phyloP scores from a whole-genome alignment of 1,284 basidiomycete species.

The Trichosporon sp. region DNA sequence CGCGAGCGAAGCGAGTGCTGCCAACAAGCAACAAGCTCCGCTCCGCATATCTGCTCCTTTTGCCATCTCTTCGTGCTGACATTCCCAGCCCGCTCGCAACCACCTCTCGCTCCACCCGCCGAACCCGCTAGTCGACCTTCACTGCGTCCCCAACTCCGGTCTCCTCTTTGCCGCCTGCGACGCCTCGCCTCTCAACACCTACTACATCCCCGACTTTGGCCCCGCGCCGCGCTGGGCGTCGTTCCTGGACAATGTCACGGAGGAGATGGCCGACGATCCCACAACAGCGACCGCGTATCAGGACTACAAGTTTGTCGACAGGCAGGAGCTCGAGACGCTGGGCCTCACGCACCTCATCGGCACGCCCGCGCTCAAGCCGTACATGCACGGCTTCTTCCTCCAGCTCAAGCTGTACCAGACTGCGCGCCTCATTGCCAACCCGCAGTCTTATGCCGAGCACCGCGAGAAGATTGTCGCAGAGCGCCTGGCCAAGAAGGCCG shows the following conservation, averaged over 20 bases:
- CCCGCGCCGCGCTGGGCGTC: constrained; percentile 95
- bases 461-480: constrained; percentile 79
- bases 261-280: constrained; percentile 84
- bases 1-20: neutral
- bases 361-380: constrained; percentile 90
- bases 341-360: constrained; percentile 92
- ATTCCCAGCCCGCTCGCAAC: constrained; percentile 69
- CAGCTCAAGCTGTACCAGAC: constrained; percentile 93
- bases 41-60: neutral
- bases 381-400: constrained; percentile 99
- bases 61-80: constrained; percentile 6
- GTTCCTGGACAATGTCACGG: constrained; percentile 96
- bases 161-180: constrained; percentile 85
- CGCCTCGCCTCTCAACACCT: constrained; percentile 82
- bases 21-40: no score
- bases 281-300: constrained; percentile 62
- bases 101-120: constrained; percentile 89
- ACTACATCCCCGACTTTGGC: constrained; percentile 91
- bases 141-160: constrained; percentile 78
- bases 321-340: constrained; percentile 74
- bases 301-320: constrained; percentile 96
- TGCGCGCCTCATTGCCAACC: constrained; percentile 91
- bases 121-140: constrained; percentile 78
- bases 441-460: constrained; percentile 90
- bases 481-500: constrained; percentile 87